Conservation (phyloP, 768 basidiomycete genomes). For the Kwoniella botswanensis region DNA sequence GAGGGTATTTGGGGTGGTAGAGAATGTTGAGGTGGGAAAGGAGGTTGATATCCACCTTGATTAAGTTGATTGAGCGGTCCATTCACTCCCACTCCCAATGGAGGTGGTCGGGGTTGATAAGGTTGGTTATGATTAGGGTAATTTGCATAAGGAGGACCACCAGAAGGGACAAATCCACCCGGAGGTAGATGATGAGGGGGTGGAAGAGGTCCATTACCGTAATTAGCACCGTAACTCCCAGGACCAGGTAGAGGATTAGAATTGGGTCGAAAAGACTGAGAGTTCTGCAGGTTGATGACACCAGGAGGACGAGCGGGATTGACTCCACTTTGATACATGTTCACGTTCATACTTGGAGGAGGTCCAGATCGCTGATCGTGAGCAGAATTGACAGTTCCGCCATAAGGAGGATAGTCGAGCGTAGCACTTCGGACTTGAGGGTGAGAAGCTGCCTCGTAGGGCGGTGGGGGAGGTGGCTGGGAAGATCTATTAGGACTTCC, state of each 20-base stretch:
- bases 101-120: conserved; percentile 11
- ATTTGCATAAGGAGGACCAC: neutral
- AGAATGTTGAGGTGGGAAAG: conserved; percentile 3
- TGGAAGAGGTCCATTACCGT: conserved; percentile 3
- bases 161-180: conserved; percentile 4
- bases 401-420: neutral
- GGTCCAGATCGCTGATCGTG: neutral
- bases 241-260: conserved; percentile 15
- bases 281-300: neutral
- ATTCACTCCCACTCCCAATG: neutral
- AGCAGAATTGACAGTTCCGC: neutral
- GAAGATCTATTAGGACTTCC: conserved; percentile 12
- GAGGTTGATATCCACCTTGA: conserved; percentile 6
- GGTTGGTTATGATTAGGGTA: neutral
- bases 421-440: neutral
- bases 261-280: conserved; percentile 8
- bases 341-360: neutral
- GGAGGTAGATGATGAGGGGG: conserved; percentile 17
- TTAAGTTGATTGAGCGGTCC: neutral
- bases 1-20: neutral
- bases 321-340: neutral
- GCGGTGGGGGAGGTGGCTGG: conserved; percentile 10
- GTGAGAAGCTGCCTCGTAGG: conserved; percentile 3
- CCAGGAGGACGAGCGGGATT: conserved; percentile 8
- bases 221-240: neutral